Percentiles rank a stretch among this genome's conserved stretches.
Evolutionary conservation across 768 basidiomycete genomes (phyloP).

Genomic region (Cantharellus anzutake): DNA sequence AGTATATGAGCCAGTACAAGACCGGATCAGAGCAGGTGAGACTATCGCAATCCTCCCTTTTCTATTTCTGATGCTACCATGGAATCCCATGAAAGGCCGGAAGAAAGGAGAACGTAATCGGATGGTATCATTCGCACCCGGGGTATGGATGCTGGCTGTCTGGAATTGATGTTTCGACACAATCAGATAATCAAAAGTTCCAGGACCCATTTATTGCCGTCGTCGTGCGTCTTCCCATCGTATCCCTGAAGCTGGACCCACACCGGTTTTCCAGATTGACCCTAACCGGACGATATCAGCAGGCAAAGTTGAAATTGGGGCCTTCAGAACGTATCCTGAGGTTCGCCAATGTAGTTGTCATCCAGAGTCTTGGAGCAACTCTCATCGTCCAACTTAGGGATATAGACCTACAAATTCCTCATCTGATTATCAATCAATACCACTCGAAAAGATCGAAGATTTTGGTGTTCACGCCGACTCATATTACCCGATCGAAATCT

Average conservation of each 20-base stretch:
- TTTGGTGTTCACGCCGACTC: constrained; percentile 96
- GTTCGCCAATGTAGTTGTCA: constrained; percentile 9
- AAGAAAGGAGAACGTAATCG: constrained; percentile 48
- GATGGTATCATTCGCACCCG: constrained; percentile 99
- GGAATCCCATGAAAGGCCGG: constrained; percentile 12
- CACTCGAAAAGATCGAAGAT: constrained; percentile 92
- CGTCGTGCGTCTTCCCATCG: constrained; percentile 38
- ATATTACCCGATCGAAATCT: constrained; percentile 87
- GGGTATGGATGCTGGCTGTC: constrained; percentile 99
- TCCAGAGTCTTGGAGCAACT: neutral
- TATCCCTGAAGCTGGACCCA: neutral
- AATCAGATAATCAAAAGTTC: constrained; percentile 85
- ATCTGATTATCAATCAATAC: constrained; percentile 91
- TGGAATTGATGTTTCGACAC: constrained; percentile 96
- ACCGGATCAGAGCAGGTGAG: constrained; percentile 60
- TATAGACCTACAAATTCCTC: constrained; percentile 63
- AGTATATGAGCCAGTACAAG: constrained; percentile 95
- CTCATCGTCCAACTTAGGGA: constrained; percentile 22
- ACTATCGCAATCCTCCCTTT: neutral
- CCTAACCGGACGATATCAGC: constrained; percentile 97
- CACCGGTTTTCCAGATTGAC: constrained; percentile 45
- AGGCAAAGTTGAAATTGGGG: constrained; percentile 96
- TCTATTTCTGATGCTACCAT: neutral
- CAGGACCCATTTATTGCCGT: constrained; percentile 96
- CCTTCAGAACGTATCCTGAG: constrained; percentile 93